Evolutionary conservation across 441 rosid species (phyloP), one percentile per base, ranked within the genome.

Genomic region (Populus hybrid): DNA sequence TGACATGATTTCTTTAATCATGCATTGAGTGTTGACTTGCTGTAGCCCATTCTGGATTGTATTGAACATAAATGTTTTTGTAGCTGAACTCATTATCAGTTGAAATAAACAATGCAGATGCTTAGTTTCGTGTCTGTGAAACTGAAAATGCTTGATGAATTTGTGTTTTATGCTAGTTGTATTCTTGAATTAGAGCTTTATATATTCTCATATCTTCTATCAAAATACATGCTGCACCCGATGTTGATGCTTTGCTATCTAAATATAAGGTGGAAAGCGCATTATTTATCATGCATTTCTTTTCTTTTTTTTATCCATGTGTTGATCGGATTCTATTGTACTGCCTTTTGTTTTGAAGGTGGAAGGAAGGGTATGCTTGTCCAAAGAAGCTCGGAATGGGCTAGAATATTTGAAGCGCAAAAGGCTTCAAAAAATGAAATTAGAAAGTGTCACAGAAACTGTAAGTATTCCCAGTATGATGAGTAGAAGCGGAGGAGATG

Each of bases 261-360:
- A 50, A 9, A 50, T 50, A 1, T 14, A 16, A 50, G 20, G 56
- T 4, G 4, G 56, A 16, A 50, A 50, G 56, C 4, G 56, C 18
- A 50, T 50, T 14, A 50, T 50, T 50, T 50, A 50, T 50, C 56
- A 50, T 14, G 56, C 45, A 38, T 9, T 38, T 38, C 12, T 6
- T 35, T 7, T 35, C 6, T n/a, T 35, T 35, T 35, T 35, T 35
- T 5, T 2, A 8, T 38, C 16, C 2, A 18, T 53, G 2, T 53
- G 8, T 53, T 53, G 61, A 53, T 53, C 21, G 0, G 61, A 18
- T 38, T 14, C 6, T 50, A 10, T 50, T 50, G 50, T 65, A 24
- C 42, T 74, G 28, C 38, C 35, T 71, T 77, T 7, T 67, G 56
- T 65, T 84, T 79, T 73, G 72, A 61, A 97, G 99, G 99, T 92